These are phyloP conservation scores for Botrytis pseudocinerea DNA, from an alignment of 2,329 filamentous ascomycete species.

Conservation along the genomic window DNA sequence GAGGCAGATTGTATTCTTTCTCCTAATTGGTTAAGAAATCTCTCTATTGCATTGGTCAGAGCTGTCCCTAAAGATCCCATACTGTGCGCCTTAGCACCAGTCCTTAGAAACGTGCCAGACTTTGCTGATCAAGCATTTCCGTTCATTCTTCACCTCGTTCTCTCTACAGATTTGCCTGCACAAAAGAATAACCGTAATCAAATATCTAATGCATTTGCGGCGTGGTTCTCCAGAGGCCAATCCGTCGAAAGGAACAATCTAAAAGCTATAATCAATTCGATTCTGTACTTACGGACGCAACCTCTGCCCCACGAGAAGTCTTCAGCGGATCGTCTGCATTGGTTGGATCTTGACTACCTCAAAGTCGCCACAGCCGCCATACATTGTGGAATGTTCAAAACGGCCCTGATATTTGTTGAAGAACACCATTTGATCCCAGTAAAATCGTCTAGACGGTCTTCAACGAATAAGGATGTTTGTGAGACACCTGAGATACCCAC, in stretches of 20 bases:
- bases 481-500: slow-evolving; percentile 51
- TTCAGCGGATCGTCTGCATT: slow-evolving; percentile 73
- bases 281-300: slow-evolving; percentile 88
- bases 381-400: slow-evolving; percentile 81
- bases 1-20: slow-evolving; percentile 45
- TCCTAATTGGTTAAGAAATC: slow-evolving; percentile 58
- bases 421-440: slow-evolving; percentile 59
- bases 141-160: slow-evolving; percentile 79
- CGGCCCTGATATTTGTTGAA: slow-evolving; percentile 81
- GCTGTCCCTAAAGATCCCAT: slow-evolving; percentile 64
- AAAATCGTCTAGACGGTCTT: slow-evolving; percentile 66
- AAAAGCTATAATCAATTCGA: slow-evolving; percentile 71
- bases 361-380: slow-evolving; percentile 70
- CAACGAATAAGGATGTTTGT: slow-evolving; percentile 49
- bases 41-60: slow-evolving; percentile 62
- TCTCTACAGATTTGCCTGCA: slow-evolving; percentile 66
- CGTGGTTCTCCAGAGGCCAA: slow-evolving; percentile 59
- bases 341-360: slow-evolving; percentile 82
- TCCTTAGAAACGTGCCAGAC: slow-evolving; percentile 64
- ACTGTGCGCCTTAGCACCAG: slow-evolving; percentile 64
- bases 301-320: slow-evolving; percentile 72
- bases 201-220: slow-evolving; percentile 65
- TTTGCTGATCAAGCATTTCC: slow-evolving; percentile 77
- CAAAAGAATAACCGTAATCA: slow-evolving; percentile 58
- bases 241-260: slow-evolving; percentile 59